Evolutionary conservation across 2,329 filamentous ascomycete genomes (phyloP).

Genomic region (Blastomyces silverae): DNA sequence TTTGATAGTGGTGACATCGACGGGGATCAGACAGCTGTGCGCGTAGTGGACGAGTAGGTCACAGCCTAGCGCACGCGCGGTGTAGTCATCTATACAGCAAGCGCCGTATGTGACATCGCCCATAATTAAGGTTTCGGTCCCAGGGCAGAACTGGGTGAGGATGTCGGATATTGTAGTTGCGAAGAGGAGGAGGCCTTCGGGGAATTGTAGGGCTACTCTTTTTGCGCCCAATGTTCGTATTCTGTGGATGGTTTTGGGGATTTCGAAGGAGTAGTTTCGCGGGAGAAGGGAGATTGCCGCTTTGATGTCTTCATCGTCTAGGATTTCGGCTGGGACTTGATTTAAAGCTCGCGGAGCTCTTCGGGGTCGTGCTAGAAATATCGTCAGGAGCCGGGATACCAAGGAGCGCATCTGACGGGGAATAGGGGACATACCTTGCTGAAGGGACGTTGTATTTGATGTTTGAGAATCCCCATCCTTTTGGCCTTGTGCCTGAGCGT

Average conservation of each 20-base stretch:
- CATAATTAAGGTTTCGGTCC: conserved; percentile 93
- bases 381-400: conserved; percentile 18
- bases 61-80: conserved; percentile 84
- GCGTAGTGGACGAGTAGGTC: conserved; percentile 95
- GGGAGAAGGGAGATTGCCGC: conserved; percentile 81
- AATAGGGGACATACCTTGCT: conserved; percentile 33
- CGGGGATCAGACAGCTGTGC: conserved; percentile 91
- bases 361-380: conserved; percentile 62
- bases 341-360: conserved; percentile 76
- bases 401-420: background rate
- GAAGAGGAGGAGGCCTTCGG: conserved; percentile 88
- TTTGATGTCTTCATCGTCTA: conserved; percentile 77
- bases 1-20: conserved; percentile 93
- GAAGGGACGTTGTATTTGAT: conserved; percentile 39
- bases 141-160: conserved; percentile 85
- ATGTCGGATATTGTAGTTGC: conserved; percentile 98
- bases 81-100: conserved; percentile 98
- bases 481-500: conserved; percentile 42
- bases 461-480: conserved; percentile 51
- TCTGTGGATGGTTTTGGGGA: conserved; percentile 94
- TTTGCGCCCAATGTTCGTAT: conserved; percentile 74
- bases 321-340: conserved; percentile 79
- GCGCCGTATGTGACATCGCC: conserved; percentile 98
- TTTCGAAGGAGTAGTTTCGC: conserved; percentile 96
- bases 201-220: conserved; percentile 90